Evolutionary conservation across 2,329 filamentous ascomycete genomes (phyloP), one percentile per base, ranked within the genome.

Genomic region (Fusarium irregulare): DNA sequence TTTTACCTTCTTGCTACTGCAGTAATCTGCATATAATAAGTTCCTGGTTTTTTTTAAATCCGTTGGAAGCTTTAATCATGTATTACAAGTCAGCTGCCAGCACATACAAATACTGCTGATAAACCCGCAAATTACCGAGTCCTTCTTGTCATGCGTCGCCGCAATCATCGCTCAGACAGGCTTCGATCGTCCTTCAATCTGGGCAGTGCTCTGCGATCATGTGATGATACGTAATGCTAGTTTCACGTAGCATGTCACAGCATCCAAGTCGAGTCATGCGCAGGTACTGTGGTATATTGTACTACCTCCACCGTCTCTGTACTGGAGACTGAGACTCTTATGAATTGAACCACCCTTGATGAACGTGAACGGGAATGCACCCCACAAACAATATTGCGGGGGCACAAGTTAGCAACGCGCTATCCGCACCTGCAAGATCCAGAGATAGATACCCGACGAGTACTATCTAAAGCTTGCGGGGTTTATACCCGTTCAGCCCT

Each of bases 111-210:
- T 13, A 40, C 32, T 4, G 21, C 32, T n/a, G 48, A 51, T 47
- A 51, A 53, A 37, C 23, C 56, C 56, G 45, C 56, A 32, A 61
- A 60, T 32, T 44, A 27, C 56, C 56, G 37, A 61, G 59, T 58
- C 21, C 27, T 60, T 25, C 27, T 30, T 20, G 11, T 51, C 44
- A 37, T 32, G 20, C 34, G 12, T 16, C 9, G 16, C 12, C 48
- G 18, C 25, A 12, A 18, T 23, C 12, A 25, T 48, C 41, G 4
- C 56, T 30, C n/a, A 53, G 59, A 60, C 21, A 2, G 23, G 56
- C 40, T 44, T 27, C 16, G 59, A 61, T 61, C 37, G 25, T 53
- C 59, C 18, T n/a, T 16, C 25, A n/a, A 20, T 51, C 44, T 10
- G 30, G 59, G 28, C 5, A 25, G 20, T 1, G 45, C 59, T 23